Conservation (phyloP, 2,329 filamentous ascomycete genomes). For the Leptoxyphium fumago region DNA sequence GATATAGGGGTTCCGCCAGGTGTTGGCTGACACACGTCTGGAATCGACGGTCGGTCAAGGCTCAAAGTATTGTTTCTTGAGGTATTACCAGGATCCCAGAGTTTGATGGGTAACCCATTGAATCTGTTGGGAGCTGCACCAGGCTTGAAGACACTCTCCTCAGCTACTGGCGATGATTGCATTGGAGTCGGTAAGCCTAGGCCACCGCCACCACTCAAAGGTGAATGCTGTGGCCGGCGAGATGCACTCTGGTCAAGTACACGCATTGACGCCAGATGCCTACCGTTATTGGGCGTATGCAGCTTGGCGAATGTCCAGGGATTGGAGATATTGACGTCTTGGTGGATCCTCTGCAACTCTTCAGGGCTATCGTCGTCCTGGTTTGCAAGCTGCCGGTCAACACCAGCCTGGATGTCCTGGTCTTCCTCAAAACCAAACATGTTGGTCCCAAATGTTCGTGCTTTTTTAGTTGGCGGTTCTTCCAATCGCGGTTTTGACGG, state of each 20-base stretch:
- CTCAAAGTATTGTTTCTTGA: too few relatives aligned
- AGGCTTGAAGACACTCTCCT: slow-evolving; percentile 1
- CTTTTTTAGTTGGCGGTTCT: not conserved
- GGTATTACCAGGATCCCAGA: too few relatives aligned
- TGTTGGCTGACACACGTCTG: too few relatives aligned
- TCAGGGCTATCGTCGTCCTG: slow-evolving; percentile 2
- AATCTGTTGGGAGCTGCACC: too few relatives aligned
- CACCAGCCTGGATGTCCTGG: slow-evolving; percentile 7
- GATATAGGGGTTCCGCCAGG: too few relatives aligned
- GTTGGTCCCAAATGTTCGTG: slow-evolving; percentile 11
- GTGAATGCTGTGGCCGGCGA: too few relatives aligned
- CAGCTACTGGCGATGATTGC: slow-evolving; percentile 14
- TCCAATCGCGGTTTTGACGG: not conserved
- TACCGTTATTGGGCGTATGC: slow-evolving; percentile 16
- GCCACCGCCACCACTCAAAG: too few relatives aligned
- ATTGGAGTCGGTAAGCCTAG: slow-evolving; percentile 15
- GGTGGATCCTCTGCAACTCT: slow-evolving; percentile 18
- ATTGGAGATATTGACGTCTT: slow-evolving; percentile 26
- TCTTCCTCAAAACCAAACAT: slow-evolving; percentile 25
- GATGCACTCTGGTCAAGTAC: too few relatives aligned
- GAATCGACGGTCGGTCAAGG: too few relatives aligned
- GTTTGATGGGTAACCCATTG: too few relatives aligned
- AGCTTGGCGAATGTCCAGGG: slow-evolving; percentile 37
- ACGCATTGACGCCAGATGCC: too few relatives aligned
- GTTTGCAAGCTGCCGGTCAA: slow-evolving; percentile 5